Evolutionary conservation across 257 asterid species (phyloP), one percentile per base, ranked within the genome.

Genomic region (Fraxinus quadrangulata): DNA sequence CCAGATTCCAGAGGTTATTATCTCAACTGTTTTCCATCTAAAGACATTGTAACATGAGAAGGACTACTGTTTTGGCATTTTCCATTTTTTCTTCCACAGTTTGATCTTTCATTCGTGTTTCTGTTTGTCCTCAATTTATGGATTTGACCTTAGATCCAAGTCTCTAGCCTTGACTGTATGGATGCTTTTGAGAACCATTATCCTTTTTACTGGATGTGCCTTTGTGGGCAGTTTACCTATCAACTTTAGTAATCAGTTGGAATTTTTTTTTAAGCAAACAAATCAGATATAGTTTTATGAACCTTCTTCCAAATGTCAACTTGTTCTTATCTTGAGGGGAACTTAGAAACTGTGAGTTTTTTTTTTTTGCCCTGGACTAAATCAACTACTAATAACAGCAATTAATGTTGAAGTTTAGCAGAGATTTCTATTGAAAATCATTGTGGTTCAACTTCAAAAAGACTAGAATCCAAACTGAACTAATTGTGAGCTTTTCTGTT

Each of bases 1-100:
- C 67, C 97, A 93, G 81, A 85, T 93, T 72, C 85, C 95, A 10
- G 96, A 93, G 97, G 97, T 92, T 70, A 56, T 79, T 61, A 40
- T 75, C 42, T 56, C 2, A 0, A 2, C 17, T 17, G 28, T 34
- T 74, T 2, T 45, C 8, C 21, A 36, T 70, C 19, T 17, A 33
- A 67, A 73, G 7, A 30, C 9, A 21, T 54, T 56, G 34, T 66
- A 37, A 78, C 61, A 47, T n/a, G 14, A 37, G 75, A 65, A n/a
- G 40, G 37, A 40, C 6, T 24, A 45, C 16, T 42, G 49, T 42
- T 42, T 42, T 42, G 16, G 16, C 49, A 42, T 42, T 42, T 37
- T 42, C 49, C 12, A 42, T 10, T 10, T 42, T 42, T 42, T 42
- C 16, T 10, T 10, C 12, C 49, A 42, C 16, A 33, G 36, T 45